Evolutionary conservation across 208 protist genomes (phyloP).

Genomic region (Polymyxa betae): DNA sequence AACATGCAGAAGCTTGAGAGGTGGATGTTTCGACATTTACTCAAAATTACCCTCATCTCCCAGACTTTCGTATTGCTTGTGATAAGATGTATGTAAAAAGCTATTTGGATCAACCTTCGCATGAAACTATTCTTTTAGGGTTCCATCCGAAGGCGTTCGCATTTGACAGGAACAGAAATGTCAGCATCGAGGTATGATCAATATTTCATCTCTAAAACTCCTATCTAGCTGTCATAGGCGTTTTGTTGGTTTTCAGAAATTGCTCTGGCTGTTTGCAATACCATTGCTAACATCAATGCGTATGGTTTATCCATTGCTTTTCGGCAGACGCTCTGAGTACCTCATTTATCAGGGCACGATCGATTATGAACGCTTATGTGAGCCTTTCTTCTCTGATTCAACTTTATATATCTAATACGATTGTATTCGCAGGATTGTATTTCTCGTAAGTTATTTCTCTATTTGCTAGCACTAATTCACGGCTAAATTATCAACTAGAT

Average conservation of each 20-base stretch:
- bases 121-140: background rate
- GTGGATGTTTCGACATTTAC: background rate
- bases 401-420: background rate
- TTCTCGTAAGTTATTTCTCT: background rate
- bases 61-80: background rate
- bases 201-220: background rate
- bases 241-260: constrained; percentile 26
- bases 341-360: background rate
- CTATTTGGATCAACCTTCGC: background rate
- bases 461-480: background rate
- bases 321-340: background rate
- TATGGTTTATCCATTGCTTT: background rate
- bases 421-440: constrained; percentile 28
- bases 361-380: constrained; percentile 6
- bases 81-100: background rate
- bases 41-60: background rate
- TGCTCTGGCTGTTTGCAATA: background rate
- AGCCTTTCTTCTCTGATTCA: constrained; percentile 1
- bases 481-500: background rate
- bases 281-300: constrained; percentile 7
- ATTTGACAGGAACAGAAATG: background rate
- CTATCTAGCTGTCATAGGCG: background rate
- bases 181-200: background rate
- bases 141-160: background rate
- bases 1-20: too few species aligned